Conservation (phyloP, 2,329 filamentous ascomycete species). For the Exophiala xenobiotica region DNA sequence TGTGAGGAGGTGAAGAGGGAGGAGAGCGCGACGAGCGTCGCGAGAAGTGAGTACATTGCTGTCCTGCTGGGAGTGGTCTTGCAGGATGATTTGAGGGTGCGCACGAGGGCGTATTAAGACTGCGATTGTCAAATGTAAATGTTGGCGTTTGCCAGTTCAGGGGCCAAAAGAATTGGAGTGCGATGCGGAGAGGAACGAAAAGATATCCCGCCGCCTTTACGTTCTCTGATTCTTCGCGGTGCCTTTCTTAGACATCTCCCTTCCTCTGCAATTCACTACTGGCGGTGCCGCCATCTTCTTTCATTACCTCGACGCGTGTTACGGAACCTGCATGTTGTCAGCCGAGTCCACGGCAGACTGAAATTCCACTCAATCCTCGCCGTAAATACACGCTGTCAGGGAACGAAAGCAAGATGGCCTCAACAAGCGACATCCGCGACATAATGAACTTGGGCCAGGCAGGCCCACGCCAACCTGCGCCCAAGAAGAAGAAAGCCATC, state of each 20-base stretch:
- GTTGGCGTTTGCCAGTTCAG: not conserved
- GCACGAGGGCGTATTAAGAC: not conserved
- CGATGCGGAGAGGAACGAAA: not conserved
- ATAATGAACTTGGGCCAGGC: conserved; percentile 75
- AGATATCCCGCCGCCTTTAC: not conserved
- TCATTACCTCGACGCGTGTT: not conserved
- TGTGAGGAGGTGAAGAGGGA: conserved; percentile 61
- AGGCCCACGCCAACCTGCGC: conserved; percentile 54
- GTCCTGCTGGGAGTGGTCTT: not conserved
- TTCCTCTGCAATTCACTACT: not conserved
- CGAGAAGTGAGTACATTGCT: conserved; percentile 23
- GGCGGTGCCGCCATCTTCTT: not conserved
- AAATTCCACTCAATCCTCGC: not conserved
- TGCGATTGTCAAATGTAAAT: not conserved
- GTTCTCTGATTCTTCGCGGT: no score
- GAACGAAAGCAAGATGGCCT: conserved; percentile 51
- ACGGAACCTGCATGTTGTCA: not conserved
- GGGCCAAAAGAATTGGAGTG: not conserved
- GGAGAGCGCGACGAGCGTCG: conserved; percentile 14
- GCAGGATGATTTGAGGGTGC: not conserved
- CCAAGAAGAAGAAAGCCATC: conserved; percentile 73
- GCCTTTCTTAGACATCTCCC: no score
- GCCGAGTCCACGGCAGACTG: not conserved
- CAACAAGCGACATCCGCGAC: conserved; percentile 79
- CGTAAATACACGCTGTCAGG: not conserved